These are phyloP conservation scores for Fusarium sp. DNA, from an alignment of 2,329 filamentous ascomycete genomes.

Conservation along the genomic window DNA sequence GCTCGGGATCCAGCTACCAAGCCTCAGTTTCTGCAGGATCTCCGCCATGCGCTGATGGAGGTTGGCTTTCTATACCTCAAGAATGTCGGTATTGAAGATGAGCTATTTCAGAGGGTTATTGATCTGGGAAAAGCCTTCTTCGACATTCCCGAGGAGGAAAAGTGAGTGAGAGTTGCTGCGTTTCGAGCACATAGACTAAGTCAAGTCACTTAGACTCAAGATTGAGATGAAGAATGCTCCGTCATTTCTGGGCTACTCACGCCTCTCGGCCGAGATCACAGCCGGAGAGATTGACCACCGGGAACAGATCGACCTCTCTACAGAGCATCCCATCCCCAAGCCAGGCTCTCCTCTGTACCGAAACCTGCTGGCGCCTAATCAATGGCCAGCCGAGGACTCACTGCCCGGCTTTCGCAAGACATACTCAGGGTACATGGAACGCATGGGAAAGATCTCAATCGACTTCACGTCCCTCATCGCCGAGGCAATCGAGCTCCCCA, in stretches of 20 bases:
- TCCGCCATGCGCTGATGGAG: constrained; percentile 81
- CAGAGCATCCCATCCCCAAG: constrained; percentile 74
- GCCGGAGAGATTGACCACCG: constrained; percentile 81
- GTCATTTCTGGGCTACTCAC: constrained; percentile 77
- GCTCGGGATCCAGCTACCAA: constrained; percentile 74
- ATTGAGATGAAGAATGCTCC: constrained; percentile 80
- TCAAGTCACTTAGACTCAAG: constrained; percentile 61
- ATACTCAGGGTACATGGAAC: constrained; percentile 79
- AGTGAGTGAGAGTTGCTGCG: constrained; percentile 64
- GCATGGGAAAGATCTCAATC: constrained; percentile 78
- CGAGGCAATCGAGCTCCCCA: constrained; percentile 79
- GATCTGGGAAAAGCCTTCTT: constrained; percentile 79
- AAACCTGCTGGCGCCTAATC: constrained; percentile 80
- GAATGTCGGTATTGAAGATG: constrained; percentile 77
- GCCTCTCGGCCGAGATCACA: constrained; percentile 75
- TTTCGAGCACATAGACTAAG: too few relatives aligned
- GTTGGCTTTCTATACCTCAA: constrained; percentile 90
- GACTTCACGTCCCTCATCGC: constrained; percentile 84
- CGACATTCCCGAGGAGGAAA: constrained; percentile 78
- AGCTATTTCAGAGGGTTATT: constrained; percentile 73
- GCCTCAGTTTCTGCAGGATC: constrained; percentile 73
- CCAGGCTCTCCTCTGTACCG: constrained; percentile 74
- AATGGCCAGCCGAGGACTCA: constrained; percentile 75
- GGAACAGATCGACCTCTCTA: constrained; percentile 88
- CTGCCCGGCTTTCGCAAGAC: constrained; percentile 75